A percentile compares a stretch with the other conserved stretches of the same genome.
These are phyloP conservation scores for Solanum hybrid DNA, from an alignment of 305 asterid genomes.

Conservation along the genomic window DNA sequence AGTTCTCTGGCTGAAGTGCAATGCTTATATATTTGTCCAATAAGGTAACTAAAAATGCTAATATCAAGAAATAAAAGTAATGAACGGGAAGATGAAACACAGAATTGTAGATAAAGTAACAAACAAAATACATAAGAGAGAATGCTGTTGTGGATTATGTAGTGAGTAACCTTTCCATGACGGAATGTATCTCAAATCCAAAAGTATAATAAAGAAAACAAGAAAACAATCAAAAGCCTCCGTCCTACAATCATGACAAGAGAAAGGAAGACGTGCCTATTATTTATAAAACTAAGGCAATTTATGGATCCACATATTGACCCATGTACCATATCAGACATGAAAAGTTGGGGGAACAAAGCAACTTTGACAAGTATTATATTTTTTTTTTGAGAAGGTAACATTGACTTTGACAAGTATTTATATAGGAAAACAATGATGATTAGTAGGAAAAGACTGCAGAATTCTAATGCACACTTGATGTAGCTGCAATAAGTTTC, in stretches of 20 bases:
- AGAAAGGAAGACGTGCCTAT: neutral
- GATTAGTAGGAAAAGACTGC: neutral
- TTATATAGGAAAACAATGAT: neutral
- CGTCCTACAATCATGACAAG: neutral
- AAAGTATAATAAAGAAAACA: neutral
- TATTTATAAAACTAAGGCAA: neutral
- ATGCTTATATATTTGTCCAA: neutral
- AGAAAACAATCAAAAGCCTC: neutral
- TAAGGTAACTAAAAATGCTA: neutral
- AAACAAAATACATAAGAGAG: neutral
- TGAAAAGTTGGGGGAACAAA: neutral
- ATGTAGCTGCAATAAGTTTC: neutral
- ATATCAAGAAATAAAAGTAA: neutral
- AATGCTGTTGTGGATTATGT: neutral
- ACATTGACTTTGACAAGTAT: neutral
- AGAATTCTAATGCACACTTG: neutral
- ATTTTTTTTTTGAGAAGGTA: neutral
- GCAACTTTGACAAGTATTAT: neutral
- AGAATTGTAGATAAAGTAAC: neutral
- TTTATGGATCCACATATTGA: neutral
- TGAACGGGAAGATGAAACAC: neutral
- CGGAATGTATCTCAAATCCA: neutral
- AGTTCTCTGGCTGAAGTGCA: neutral
- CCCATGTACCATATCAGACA: neutral
- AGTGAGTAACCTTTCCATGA: neutral